These are phyloP conservation scores for Cordyceps cateniannulata DNA, from an alignment of 2,329 filamentous ascomycete genomes.

Conservation along the genomic window DNA sequence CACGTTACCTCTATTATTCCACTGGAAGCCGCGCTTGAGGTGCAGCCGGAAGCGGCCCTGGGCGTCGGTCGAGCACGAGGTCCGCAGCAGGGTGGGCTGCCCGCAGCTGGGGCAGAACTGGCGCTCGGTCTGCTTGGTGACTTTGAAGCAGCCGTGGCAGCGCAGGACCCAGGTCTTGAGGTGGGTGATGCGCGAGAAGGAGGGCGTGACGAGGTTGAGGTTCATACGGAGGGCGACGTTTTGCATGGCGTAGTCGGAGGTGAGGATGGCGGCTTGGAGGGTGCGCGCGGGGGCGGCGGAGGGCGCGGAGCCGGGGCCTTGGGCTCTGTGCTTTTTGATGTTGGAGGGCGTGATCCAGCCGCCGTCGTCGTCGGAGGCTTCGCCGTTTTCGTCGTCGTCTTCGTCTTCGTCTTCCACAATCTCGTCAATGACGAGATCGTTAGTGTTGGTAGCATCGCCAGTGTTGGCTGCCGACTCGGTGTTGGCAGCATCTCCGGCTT, in stretches of 20 bases:
- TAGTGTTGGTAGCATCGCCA: neutral
- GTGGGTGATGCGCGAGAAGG: slow-evolving; percentile 71
- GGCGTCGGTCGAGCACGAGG: slow-evolving; percentile 76
- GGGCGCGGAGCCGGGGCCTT: slow-evolving; percentile 41
- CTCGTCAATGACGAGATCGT: neutral
- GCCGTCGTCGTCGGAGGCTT: slow-evolving; percentile 49
- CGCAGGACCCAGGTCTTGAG: slow-evolving; percentile 86
- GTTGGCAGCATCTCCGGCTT: too few relatives aligned
- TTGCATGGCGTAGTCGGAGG: slow-evolving; percentile 96
- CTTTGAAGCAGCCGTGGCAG: slow-evolving; percentile 88
- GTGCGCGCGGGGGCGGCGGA: slow-evolving; percentile 50
- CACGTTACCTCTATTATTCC: slow-evolving; percentile 86
- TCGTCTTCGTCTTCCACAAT: neutral
- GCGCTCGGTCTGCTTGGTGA: slow-evolving; percentile 74
- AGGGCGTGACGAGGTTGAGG: slow-evolving; percentile 76
- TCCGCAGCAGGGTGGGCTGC: slow-evolving; percentile 76
- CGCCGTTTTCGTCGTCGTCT: slow-evolving; percentile 32
- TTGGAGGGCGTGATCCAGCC: slow-evolving; percentile 96
- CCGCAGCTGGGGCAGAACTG: slow-evolving; percentile 94
- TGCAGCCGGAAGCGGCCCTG: slow-evolving; percentile 78
- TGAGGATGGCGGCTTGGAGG: slow-evolving; percentile 86
- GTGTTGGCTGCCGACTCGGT: too few relatives aligned
- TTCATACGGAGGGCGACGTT: slow-evolving; percentile 95
- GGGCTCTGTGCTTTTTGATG: slow-evolving; percentile 73
- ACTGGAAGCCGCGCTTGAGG: slow-evolving; percentile 91